Evolutionary conservation across 2,329 filamentous ascomycete genomes (phyloP), one percentile per base, ranked within the genome.

Genomic region (Didymella segeticola): DNA sequence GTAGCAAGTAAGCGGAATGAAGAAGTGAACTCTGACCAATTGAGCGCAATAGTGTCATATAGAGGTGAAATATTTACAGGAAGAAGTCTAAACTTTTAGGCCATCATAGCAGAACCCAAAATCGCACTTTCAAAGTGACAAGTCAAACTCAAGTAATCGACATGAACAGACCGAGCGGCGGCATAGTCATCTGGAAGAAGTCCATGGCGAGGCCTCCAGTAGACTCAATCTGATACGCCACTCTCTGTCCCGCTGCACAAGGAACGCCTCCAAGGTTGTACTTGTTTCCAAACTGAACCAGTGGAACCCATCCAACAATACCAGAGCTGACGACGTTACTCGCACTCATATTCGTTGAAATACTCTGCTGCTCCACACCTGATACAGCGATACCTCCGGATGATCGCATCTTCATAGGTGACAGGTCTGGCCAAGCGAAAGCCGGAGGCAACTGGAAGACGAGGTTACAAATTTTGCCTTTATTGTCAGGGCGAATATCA

Each of bases 401-500:
- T 6, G 61, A 42, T 1, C 34, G 51, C 17, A 66, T 39, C 10
- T 64, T 64, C 14, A 76, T 74, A 3, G 66, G 61, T 47, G 75
- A 64, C 62, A 80, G 20, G 39, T 60, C 34, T 74, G 68, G 12
- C 61, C 54, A 57, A 59, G 62, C 19, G 50, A 55, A n/a, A 72
- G 77, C 56, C 5, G 63, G 52, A 0, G 80, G 80, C 56, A 82
- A 73, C 30, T 78, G 64, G 68, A 83, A 81, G 51, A 77, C 68
- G n/a, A 82, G 64, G 5, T 74, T 78, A 71, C 80, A 82, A 26
- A 72, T 78, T 56, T 77, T 77, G 53, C 76, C 75, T 30, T 67
- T 53, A 42, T 76, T 70, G 3, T 63, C 65, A 3, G 67, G 57
- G 0, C 76, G 75, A 20, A 82, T 69, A 56, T 82, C 76, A 61